These are phyloP conservation scores for Orbilia quercus DNA, from an alignment of 2,329 filamentous ascomycete species.

Conservation along the genomic window DNA sequence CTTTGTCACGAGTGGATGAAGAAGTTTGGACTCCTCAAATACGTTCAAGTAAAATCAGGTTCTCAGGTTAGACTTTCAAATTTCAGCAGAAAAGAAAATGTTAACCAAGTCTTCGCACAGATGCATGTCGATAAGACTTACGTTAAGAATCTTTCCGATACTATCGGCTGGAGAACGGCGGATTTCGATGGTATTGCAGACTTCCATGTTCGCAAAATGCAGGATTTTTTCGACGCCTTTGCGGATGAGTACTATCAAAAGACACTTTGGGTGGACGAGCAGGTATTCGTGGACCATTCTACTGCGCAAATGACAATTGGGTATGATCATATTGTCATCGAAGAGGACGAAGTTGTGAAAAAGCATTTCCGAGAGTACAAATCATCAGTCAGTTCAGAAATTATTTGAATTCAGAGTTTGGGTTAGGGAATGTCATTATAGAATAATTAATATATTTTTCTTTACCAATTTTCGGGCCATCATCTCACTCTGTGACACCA, in stretches of 20 bases:
- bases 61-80: no score
- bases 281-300: conserved; percentile 3
- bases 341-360: conserved; percentile 9
- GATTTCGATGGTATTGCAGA: conserved; percentile 22
- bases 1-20: conserved; percentile 18
- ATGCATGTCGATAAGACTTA: conserved; percentile 17
- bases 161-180: not conserved
- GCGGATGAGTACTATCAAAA: conserved; percentile 19
- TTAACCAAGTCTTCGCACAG: not conserved
- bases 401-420: no score
- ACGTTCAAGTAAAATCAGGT: conserved; percentile 9
- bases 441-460: no score
- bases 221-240: conserved; percentile 18
- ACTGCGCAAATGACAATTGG: conserved; percentile 9
- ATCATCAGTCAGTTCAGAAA: no score
- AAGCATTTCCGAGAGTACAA: conserved; percentile 11
- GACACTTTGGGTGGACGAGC: conserved; percentile 6
- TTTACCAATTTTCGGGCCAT: no score
- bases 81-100: no score
- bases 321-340: conserved; percentile 20
- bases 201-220: conserved; percentile 22
- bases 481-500: no score
- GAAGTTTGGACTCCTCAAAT: conserved; percentile 21
- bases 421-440: no score
- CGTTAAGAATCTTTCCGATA: conserved; percentile 6